phyloP scores from a whole-genome alignment of 257 asterid genomes.

The Verbena officinalis region DNA sequence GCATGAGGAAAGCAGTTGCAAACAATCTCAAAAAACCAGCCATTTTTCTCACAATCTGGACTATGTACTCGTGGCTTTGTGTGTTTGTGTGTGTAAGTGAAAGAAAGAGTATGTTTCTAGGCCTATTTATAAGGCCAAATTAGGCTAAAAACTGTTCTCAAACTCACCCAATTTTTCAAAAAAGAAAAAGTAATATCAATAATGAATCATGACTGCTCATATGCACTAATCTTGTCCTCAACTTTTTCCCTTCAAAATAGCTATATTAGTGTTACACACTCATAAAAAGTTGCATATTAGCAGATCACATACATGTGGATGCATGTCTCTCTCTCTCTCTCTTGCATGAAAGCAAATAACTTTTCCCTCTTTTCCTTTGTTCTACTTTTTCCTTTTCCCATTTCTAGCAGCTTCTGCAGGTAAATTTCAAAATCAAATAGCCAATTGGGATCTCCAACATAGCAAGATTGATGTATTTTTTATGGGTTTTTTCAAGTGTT shows the following conservation, averaged over 20 bases:
- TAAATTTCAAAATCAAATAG: not conserved
- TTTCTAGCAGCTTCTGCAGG: slow-evolving; percentile 17
- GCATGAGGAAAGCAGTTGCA: slow-evolving; percentile 42
- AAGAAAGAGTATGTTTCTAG: not conserved
- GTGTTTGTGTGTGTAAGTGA: slow-evolving; percentile 20
- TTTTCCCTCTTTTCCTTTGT: slow-evolving; percentile 15
- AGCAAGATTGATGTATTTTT: not conserved
- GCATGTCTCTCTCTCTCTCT: not conserved
- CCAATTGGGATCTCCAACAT: not conserved
- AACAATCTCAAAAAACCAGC: slow-evolving; percentile 43
- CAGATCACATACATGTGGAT: slow-evolving; percentile 24
- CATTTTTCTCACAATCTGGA: slow-evolving; percentile 30
- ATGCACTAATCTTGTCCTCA: slow-evolving; percentile 30
- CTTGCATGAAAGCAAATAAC: too few species aligned
- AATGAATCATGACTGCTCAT: slow-evolving; percentile 34
- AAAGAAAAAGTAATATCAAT: slow-evolving; percentile 3
- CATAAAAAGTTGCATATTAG: not conserved
- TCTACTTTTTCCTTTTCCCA: slow-evolving; percentile 17
- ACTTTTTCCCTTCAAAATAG: slow-evolving; percentile 21
- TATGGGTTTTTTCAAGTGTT: not conserved
- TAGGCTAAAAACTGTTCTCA: slow-evolving; percentile 4
- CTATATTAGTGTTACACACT: slow-evolving; percentile 19
- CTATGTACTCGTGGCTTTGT: not conserved
- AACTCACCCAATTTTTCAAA: not conserved
- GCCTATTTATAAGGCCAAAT: slow-evolving; percentile 19